Conservation (phyloP, 2,329 filamentous ascomycete genomes). For the Ophiostoma himal-ulmi region DNA sequence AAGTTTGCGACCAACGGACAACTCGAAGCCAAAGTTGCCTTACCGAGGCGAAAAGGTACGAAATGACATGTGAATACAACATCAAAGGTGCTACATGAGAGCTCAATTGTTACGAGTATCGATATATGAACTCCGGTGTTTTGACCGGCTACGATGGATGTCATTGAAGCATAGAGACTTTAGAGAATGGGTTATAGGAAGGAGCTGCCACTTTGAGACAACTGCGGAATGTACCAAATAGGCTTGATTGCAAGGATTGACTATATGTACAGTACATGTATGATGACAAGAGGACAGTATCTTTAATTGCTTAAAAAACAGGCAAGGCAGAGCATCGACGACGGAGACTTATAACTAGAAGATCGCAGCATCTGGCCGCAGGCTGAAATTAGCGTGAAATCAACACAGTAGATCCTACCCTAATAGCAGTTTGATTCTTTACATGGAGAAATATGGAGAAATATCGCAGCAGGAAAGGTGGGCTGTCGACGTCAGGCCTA, state of each 20-base stretch:
- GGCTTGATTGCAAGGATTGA: background rate
- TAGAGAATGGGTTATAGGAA: background rate
- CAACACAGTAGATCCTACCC: background rate
- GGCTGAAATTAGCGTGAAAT: background rate
- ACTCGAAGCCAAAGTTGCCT: background rate
- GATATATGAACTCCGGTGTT: background rate
- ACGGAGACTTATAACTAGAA: background rate
- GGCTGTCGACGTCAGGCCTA: constrained; percentile 14
- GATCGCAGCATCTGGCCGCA: too few relatives aligned
- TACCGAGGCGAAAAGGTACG: background rate
- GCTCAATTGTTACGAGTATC: background rate
- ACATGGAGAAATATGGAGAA: background rate
- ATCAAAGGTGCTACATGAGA: background rate
- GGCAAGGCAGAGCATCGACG: background rate
- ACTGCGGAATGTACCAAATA: background rate
- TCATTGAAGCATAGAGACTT: background rate
- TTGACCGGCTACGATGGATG: background rate
- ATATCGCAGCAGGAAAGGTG: background rate
- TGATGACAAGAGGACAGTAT: background rate
- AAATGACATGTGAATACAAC: background rate
- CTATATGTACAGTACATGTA: too few relatives aligned
- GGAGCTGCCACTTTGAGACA: background rate
- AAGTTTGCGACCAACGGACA: background rate
- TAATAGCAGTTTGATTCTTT: background rate
- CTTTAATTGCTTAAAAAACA: background rate